Conservation (phyloP, 306 rosid species). For the Lablab purpureus region DNA sequence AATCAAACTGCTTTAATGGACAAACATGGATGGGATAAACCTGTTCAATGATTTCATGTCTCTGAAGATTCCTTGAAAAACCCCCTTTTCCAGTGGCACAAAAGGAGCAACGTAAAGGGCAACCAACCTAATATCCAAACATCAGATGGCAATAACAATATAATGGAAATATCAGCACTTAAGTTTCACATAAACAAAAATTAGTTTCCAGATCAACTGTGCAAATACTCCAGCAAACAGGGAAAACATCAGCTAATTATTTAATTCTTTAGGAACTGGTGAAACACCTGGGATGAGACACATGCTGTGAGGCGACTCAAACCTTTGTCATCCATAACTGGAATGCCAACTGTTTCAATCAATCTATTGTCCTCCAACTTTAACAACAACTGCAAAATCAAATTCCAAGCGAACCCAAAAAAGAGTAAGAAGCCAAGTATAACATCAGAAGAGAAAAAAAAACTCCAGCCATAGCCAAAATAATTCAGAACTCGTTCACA, state of each 20-base stretch:
- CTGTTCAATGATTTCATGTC: slow-evolving; percentile 96
- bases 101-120: slow-evolving; percentile 92
- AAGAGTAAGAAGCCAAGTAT: slow-evolving; percentile 17
- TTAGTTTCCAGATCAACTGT: slow-evolving; percentile 26
- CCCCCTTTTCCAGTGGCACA: slow-evolving; percentile 99
- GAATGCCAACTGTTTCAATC: slow-evolving; percentile 98
- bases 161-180: slow-evolving; percentile 31
- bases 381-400: slow-evolving; percentile 74
- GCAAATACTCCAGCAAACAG: slow-evolving; percentile 35
- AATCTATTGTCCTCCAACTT: slow-evolving; percentile 93
- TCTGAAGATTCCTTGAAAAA: slow-evolving; percentile 83
- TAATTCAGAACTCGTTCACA: neutral
- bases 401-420: slow-evolving; percentile 12
- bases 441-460: slow-evolving; percentile 6
- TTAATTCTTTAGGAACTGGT: slow-evolving; percentile 32
- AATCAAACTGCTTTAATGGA: slow-evolving; percentile 30
- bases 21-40: slow-evolving; percentile 50
- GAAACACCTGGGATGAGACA: slow-evolving; percentile 87
- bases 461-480: slow-evolving; percentile 19
- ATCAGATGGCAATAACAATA: slow-evolving; percentile 27
- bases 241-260: slow-evolving; percentile 20
- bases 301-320: slow-evolving; percentile 94
- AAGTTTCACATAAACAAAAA: slow-evolving; percentile 19
- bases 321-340: slow-evolving; percentile 66
- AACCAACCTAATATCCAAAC: slow-evolving; percentile 76